Conservation (phyloP, 2,329 filamentous ascomycete species). For the Cladosporium sp. region DNA sequence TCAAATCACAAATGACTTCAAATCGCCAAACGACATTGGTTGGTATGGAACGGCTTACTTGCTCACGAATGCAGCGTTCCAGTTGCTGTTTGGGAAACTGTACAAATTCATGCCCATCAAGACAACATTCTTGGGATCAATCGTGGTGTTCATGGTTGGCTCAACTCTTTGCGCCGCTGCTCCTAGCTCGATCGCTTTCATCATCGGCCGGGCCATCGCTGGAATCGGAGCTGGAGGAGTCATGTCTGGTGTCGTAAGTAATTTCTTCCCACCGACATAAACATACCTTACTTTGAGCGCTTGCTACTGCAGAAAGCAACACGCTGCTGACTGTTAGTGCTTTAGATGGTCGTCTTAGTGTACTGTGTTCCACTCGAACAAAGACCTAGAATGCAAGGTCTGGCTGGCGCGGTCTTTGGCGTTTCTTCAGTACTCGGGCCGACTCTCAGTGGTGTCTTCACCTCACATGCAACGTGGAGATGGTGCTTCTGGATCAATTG, state of each 20-base stretch:
- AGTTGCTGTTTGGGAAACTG: slow-evolving; percentile 44
- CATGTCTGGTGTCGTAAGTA: slow-evolving; percentile 41
- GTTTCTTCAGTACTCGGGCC: slow-evolving; percentile 34
- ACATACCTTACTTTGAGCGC: no score
- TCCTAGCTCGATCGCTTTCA: slow-evolving; percentile 46
- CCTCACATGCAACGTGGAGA: slow-evolving; percentile 34
- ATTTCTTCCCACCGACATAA: background rate
- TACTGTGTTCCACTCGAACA: slow-evolving; percentile 41
- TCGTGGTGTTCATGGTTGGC: slow-evolving; percentile 50
- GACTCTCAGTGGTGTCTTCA: slow-evolving; percentile 38
- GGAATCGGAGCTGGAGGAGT: slow-evolving; percentile 50
- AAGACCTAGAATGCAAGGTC: slow-evolving; percentile 48
- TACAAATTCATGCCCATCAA: slow-evolving; percentile 47
- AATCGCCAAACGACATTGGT: slow-evolving; percentile 42
- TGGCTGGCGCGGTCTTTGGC: slow-evolving; percentile 38
- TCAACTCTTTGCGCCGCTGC: slow-evolving; percentile 50
- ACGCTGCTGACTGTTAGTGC: background rate
- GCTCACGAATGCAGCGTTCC: slow-evolving; percentile 38
- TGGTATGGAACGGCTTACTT: slow-evolving; percentile 45
- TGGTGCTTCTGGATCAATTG: slow-evolving; percentile 49
- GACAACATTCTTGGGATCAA: slow-evolving; percentile 39
- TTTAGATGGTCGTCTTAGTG: background rate
- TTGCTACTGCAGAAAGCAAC: background rate
- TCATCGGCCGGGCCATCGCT: slow-evolving; percentile 49
- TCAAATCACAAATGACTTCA: slow-evolving; percentile 46